These are phyloP conservation scores for Penicillium ucsense DNA, from an alignment of 495 filamentous ascomycete genomes.

Conservation along the genomic window DNA sequence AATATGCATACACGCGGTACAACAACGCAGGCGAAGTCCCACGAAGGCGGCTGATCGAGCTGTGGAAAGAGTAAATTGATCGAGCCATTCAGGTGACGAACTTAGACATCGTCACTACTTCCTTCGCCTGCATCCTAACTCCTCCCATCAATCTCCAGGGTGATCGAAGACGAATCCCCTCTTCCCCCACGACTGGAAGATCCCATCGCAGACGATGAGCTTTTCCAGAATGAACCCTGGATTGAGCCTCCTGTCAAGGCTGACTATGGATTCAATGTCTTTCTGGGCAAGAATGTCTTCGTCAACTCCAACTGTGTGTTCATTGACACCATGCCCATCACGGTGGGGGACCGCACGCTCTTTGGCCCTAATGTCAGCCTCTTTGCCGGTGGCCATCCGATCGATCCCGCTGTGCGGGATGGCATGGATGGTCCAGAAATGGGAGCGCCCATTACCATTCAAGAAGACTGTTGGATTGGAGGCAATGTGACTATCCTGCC, in stretches of 20 bases:
- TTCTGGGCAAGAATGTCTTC: constrained; percentile 57
- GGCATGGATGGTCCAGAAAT: constrained; percentile 65
- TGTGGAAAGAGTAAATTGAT: constrained; percentile 62
- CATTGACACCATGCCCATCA: constrained; percentile 69
- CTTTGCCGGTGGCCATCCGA: constrained; percentile 64
- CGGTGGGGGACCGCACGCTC: constrained; percentile 69
- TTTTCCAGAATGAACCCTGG: constrained; percentile 53
- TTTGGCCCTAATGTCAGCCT: constrained; percentile 69
- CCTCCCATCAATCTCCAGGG: constrained; percentile 26
- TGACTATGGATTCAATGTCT: constrained; percentile 71
- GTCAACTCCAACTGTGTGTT: constrained; percentile 70
- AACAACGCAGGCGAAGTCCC: constrained; percentile 51
- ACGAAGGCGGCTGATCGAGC: constrained; percentile 47
- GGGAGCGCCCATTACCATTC: constrained; percentile 67
- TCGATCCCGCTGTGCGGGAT: constrained; percentile 63
- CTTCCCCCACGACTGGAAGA: constrained; percentile 46
- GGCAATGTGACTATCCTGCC: constrained; percentile 66
- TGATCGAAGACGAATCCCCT: constrained; percentile 49
- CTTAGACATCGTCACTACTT: neutral
- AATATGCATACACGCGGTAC: constrained; percentile 48
- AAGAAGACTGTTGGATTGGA: constrained; percentile 85
- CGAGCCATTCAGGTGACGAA: neutral
- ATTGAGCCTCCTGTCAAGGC: constrained; percentile 60
- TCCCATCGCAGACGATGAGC: constrained; percentile 48
- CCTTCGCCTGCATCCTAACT: neutral